A percentile compares a stretch with the other conserved stretches of the same genome.
phyloP scores from a whole-genome alignment of 371 early-diverging fungal species.

The Mortierella sp. region DNA sequence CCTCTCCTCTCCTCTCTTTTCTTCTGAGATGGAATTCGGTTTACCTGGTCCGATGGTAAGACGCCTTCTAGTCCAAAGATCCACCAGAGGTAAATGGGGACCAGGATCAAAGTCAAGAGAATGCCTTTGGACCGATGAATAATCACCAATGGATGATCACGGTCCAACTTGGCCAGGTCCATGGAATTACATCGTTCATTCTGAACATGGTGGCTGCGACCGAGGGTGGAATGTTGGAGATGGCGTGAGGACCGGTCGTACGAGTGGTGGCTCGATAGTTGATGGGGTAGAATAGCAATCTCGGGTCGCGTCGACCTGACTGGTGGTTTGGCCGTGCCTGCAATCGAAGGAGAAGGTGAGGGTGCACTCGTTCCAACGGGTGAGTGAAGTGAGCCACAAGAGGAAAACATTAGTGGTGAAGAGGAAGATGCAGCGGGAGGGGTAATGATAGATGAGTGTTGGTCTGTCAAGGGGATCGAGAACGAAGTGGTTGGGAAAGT shows the following conservation, averaged over 20 bases:
- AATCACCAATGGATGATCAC: conserved; percentile 27
- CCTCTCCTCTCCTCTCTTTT: too few species aligned
- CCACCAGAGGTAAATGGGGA: conserved; percentile 26
- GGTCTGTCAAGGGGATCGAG: not conserved
- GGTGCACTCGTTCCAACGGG: not conserved
- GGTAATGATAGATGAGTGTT: not conserved
- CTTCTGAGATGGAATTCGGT: too few species aligned
- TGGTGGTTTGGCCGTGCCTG: too few species aligned
- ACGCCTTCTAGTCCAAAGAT: conserved; percentile 13
- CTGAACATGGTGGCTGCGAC: conserved; percentile 2
- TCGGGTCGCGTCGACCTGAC: conserved; percentile 16
- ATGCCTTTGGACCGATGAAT: conserved; percentile 29
- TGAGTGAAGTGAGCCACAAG: too few species aligned
- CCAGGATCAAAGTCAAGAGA: conserved; percentile 7
- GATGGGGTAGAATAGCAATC: conserved; percentile 15
- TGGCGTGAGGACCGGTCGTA: conserved; percentile 6
- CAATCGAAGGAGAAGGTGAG: conserved; percentile 5
- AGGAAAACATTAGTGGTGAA: too few species aligned
- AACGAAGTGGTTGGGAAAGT: not conserved
- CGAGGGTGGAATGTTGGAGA: conserved; percentile 7
- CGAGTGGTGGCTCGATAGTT: not conserved
- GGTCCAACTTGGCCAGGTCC: conserved; percentile 13
- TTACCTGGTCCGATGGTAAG: conserved; percentile 18
- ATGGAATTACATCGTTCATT: too few species aligned
- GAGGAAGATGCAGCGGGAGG: not conserved